Base-by-base conservation (phyloP, 805 yeast species). In the Torulaspora quercuum region DNA sequence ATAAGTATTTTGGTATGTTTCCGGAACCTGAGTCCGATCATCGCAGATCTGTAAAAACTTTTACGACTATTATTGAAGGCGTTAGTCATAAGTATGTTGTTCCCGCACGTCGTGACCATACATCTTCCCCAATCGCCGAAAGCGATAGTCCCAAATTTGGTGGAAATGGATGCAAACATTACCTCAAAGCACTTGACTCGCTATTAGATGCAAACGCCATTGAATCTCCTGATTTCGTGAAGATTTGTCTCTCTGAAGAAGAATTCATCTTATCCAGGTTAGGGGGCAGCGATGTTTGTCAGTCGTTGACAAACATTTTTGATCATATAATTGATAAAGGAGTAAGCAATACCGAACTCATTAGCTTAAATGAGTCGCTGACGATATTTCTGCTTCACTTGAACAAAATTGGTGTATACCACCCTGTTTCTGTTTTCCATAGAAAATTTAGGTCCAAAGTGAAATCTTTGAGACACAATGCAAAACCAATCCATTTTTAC, bases 401-500 rank as follows among this genome's bases (percentile, higher is more conserved):
- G 10, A 44, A 57, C 19, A 35, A 45, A 3, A 46, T 51, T 1
- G 40, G 43, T n/a, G 18, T 55, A 3, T 45, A 41, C 29, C 36
- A 42, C 6, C 20, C 44, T 2, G 39, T 59, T 6, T 46, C 49
- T 11, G 38, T 44, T 5, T 60, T 58, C 29, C 63, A 60, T 24
- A 44, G 33, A 21, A 37, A 31, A 4, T 60, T 59, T 27, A 44
- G 61, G 11, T 41, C 49, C 1, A 58, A 53, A 32, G 57, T 55
- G 2, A 44, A 41, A 24, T 10, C 30, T 7, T 22, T 50, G 11
- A 38, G 49, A 19, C 42, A 42, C 5, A 49, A 45, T 29, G 55
- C 59, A 3, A 60, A 60, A 40, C 52, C 63, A 3, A 53, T 60
- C 12, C 63, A 59, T 35, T 59, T 60, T 39, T 56, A 42, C 28